Evolutionary conservation across 345 rosid genomes (phyloP), one percentile per base, ranked within the genome.

Genomic region (Eucalyptus dawsonii): DNA sequence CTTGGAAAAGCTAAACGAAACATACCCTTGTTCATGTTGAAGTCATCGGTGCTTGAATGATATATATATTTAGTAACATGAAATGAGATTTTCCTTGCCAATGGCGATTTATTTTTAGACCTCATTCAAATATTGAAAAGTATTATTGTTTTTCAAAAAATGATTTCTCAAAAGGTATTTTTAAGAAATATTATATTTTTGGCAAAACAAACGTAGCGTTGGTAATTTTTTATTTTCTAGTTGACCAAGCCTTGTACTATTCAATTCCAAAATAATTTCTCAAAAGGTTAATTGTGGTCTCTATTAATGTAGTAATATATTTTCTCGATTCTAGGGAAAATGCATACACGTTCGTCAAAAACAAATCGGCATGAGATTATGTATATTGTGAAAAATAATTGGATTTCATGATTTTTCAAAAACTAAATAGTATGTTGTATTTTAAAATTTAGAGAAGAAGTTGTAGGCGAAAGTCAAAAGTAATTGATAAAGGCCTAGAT

Each of bases 1-100:
- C 0, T 51, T 17, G 4, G 4, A 34, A 51, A 17, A 17, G 9
- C 0, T 51, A 4, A 51, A 17, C 2, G 2, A 17, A 51, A 51
- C 4, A 51, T 2, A 17, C 4, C 22, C 1, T 9, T 54, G 7
- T 54, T 9, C 27, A 22, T 54, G 11, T 0, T 21, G 5, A 54
- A 54, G 60, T 54, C 3, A 54, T 4, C 1, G 7, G 11, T 19
- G 60, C 27, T 54, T 54, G 27, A 54, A 54, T 54, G 11, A 54
- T 22, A 22, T 22, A 54, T 54, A 54, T 21, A 54, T 54, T 9
- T 54, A 22, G 25, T 54, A 22, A 54, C 11, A 9, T 54, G 5
- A 54, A 56, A 56, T 56, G 60, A 54, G 25, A 22, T 56, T 56
- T 54, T 22, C 27, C 27, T 56, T 56, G 11, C 25, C 12, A 56